Conservation (phyloP, 2,329 filamentous ascomycete species). For the Trichoderma sp. region DNA sequence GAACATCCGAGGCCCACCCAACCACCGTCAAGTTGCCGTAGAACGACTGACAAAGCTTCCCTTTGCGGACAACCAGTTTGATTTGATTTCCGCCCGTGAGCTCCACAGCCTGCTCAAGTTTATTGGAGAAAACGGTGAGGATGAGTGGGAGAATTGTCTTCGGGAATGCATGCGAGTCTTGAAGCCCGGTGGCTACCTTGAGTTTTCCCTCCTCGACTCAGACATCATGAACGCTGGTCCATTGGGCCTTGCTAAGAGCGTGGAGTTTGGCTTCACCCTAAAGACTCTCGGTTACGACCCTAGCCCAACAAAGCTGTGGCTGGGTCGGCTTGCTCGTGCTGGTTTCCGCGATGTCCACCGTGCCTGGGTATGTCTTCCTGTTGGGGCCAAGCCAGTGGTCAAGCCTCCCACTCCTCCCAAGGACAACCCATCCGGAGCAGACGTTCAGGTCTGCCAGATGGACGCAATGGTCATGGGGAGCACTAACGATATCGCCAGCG, state of each 20-base stretch:
- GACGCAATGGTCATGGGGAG: conserved; percentile 64
- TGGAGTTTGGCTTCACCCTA: conserved; percentile 89
- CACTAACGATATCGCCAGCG: conserved; percentile 66
- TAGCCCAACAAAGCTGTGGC: conserved; percentile 74
- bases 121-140: conserved; percentile 61
- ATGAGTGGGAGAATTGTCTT: conserved; percentile 86
- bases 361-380: conserved; percentile 84
- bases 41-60: conserved; percentile 75
- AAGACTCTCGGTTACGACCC: conserved; percentile 89
- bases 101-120: conserved; percentile 82
- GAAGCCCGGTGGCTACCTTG: conserved; percentile 88
- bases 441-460: conserved; percentile 48
- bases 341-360: conserved; percentile 80
- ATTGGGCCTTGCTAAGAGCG: conserved; percentile 73
- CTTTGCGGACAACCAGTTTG: conserved; percentile 82
- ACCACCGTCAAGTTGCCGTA: conserved; percentile 81
- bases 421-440: conserved; percentile 40
- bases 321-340: conserved; percentile 67
- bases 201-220: conserved; percentile 86
- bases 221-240: conserved; percentile 84
- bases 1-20: conserved; percentile 76
- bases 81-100: conserved; percentile 84
- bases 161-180: conserved; percentile 85
- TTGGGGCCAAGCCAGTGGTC: conserved; percentile 53
- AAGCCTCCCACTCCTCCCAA: conserved; percentile 31